Percentiles rank a stretch among this genome's conserved stretches.
phyloP scores from a whole-genome alignment of 2,329 filamentous ascomycete species.

The Trichoderma harzianum region DNA sequence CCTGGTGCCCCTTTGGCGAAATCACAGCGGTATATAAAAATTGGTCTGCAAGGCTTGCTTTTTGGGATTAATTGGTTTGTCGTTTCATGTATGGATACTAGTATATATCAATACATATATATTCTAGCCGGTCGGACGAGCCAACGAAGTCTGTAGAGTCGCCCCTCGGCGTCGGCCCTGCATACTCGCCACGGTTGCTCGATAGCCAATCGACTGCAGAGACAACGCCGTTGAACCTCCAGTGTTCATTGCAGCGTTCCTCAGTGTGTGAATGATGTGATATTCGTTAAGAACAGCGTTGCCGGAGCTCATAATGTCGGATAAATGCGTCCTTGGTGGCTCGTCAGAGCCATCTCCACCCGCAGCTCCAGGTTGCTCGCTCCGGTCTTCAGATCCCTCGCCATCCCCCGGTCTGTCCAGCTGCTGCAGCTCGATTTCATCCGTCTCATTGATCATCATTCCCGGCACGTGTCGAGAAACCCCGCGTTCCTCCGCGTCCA shows the following conservation, averaged over 20 bases:
- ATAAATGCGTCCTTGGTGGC: constrained; percentile 37
- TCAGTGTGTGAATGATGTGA: constrained; percentile 49
- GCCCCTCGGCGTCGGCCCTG: constrained; percentile 42
- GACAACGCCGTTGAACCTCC: constrained; percentile 49
- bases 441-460: constrained; percentile 34
- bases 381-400: constrained; percentile 24
- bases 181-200: constrained; percentile 51
- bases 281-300: constrained; percentile 54
- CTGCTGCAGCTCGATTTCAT: constrained; percentile 47
- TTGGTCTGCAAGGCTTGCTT: background rate
- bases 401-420: constrained; percentile 25
- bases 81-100: background rate
- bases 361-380: constrained; percentile 25
- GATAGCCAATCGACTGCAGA: constrained; percentile 53
- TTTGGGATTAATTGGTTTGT: constrained; percentile 2
- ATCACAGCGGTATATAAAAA: background rate
- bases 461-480: constrained; percentile 40
- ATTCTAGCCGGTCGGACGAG: constrained; percentile 23
- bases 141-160: constrained; percentile 26
- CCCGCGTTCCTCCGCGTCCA: constrained; percentile 57
- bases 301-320: constrained; percentile 52
- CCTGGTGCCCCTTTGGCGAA: background rate
- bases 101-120: background rate
- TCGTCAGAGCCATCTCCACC: constrained; percentile 30
- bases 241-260: constrained; percentile 44